These are phyloP conservation scores for Imleria badia DNA, from an alignment of 768 basidiomycete genomes.

Conservation along the genomic window DNA sequence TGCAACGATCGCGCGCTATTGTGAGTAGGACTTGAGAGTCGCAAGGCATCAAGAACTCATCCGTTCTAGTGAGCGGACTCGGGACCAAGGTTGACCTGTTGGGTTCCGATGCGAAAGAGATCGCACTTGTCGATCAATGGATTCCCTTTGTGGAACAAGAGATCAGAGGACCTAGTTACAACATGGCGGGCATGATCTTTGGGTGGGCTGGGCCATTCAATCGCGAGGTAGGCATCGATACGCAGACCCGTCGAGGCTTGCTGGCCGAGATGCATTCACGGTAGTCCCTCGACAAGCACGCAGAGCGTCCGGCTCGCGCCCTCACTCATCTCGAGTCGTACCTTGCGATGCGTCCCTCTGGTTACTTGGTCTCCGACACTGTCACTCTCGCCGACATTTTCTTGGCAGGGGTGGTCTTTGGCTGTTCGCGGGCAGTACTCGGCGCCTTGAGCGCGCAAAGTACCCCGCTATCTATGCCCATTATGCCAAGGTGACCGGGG, in stretches of 20 bases:
- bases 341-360: slow-evolving; percentile 11
- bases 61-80: slow-evolving; percentile 9
- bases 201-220: neutral
- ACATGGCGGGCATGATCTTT: neutral
- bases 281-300: neutral
- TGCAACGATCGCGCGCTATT: slow-evolving; percentile 16
- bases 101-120: slow-evolving; percentile 12
- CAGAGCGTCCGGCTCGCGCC: neutral
- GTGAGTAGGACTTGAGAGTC: slow-evolving; percentile 5
- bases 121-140: slow-evolving; percentile 20
- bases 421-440: neutral
- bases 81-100: slow-evolving; percentile 12
- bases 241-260: no score
- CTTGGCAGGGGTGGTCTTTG: slow-evolving; percentile 1
- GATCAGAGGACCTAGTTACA: neutral
- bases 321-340: slow-evolving; percentile 11
- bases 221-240: slow-evolving; percentile 6
- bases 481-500: slow-evolving; percentile 16
- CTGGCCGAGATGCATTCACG: neutral
- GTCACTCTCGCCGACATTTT: slow-evolving; percentile 21
- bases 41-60: neutral
- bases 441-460: slow-evolving; percentile 11
- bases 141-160: slow-evolving; percentile 20
- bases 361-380: slow-evolving; percentile 11
- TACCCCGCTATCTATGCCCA: slow-evolving; percentile 14